These are phyloP conservation scores for Colletotrichum navitas DNA, from an alignment of 2,329 filamentous ascomycete genomes.

Conservation along the genomic window DNA sequence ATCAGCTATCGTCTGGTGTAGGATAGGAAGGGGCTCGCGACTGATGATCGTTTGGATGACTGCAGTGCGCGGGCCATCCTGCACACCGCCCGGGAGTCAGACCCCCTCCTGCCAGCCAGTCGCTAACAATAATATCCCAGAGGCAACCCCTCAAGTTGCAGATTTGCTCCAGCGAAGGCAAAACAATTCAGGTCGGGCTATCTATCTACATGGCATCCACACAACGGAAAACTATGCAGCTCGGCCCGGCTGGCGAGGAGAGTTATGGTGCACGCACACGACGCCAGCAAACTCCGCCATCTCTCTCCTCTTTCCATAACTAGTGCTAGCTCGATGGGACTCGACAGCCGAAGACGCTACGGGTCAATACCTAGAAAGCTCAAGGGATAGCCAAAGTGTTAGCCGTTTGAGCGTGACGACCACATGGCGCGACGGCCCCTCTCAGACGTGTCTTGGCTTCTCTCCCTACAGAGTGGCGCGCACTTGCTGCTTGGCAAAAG, in stretches of 20 bases:
- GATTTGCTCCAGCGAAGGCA: no score
- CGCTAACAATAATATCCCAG: neutral
- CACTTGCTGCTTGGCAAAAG: neutral
- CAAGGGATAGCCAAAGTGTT: constrained; percentile 2
- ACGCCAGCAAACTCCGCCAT: neutral
- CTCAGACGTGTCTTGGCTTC: neutral
- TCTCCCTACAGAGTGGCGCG: constrained; percentile 8
- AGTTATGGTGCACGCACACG: constrained; percentile 6
- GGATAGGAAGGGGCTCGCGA: neutral
- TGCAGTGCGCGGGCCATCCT: neutral
- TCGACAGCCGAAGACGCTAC: neutral
- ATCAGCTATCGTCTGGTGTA: constrained; percentile 12
- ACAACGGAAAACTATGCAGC: neutral
- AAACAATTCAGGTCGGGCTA: neutral
- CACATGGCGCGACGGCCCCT: constrained; percentile 12
- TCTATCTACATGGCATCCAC: neutral
- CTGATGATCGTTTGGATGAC: constrained; percentile 9
- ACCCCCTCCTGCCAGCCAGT: neutral
- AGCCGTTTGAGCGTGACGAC: neutral
- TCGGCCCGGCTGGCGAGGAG: neutral
- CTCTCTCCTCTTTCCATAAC: neutral
- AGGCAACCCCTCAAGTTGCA: no score
- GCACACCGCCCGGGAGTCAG: neutral
- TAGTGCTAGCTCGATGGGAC: neutral
- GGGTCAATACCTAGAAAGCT: neutral